Percentiles rank a stretch among this genome's conserved stretches.
Evolutionary conservation across 2,329 filamentous ascomycete species (phyloP).

Genomic region (Boeremia exigua): DNA sequence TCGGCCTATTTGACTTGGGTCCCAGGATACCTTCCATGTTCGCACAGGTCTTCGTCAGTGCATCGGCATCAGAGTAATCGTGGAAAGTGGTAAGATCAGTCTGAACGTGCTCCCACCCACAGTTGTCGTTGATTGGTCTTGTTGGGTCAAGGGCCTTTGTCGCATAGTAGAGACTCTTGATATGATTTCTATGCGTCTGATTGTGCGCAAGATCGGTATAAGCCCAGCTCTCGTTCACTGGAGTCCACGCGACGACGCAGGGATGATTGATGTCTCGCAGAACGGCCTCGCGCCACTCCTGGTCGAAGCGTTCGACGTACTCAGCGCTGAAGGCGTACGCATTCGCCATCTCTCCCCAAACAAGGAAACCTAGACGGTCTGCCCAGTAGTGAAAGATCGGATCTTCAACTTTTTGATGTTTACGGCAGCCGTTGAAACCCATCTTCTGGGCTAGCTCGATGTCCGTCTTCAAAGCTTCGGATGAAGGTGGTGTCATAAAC

Average conservation of each 20-base stretch:
- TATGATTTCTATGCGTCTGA: conserved; percentile 67
- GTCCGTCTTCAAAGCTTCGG: conserved; percentile 48
- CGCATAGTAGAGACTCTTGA: conserved; percentile 67
- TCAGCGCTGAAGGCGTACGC: conserved; percentile 67
- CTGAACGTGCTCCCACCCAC: conserved; percentile 72
- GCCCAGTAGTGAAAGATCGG: conserved; percentile 68
- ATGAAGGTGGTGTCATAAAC: conserved; percentile 63
- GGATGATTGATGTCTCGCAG: conserved; percentile 71
- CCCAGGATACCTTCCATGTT: conserved; percentile 62
- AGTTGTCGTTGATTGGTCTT: conserved; percentile 73
- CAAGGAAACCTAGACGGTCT: conserved; percentile 65
- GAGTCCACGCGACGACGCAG: conserved; percentile 70
- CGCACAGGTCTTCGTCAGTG: conserved; percentile 62
- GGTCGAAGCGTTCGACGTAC: conserved; percentile 66
- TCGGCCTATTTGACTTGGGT: conserved; percentile 58
- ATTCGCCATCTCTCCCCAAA: conserved; percentile 71
- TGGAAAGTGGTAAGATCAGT: conserved; percentile 72
- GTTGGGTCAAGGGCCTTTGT: conserved; percentile 71
- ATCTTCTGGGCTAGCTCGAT: conserved; percentile 46
- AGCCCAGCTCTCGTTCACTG: conserved; percentile 69
- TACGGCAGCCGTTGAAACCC: conserved; percentile 70
- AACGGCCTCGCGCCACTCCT: conserved; percentile 69
- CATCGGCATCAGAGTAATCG: conserved; percentile 67
- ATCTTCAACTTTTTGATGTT: conserved; percentile 70
- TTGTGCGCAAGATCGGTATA: conserved; percentile 65